These are phyloP conservation scores for Podaxis mareebaensis DNA, from an alignment of 768 basidiomycete genomes.

Conservation along the genomic window DNA sequence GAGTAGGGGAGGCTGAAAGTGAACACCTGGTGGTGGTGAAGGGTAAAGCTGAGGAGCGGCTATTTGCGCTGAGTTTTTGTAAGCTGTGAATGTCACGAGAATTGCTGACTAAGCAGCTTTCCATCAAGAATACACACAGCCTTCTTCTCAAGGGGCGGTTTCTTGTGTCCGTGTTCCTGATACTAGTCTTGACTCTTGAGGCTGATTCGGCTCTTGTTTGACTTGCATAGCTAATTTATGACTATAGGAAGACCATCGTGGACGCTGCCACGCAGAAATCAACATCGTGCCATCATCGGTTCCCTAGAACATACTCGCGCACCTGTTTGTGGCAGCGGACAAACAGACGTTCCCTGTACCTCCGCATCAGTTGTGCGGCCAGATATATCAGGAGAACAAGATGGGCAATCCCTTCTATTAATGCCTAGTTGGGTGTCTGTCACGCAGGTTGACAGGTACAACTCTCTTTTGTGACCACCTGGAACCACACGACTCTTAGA, in stretches of 20 bases:
- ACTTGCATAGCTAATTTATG: not conserved
- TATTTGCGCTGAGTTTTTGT: conserved; percentile 51
- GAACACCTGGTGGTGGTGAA: conserved; percentile 47
- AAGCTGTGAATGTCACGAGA: conserved; percentile 32
- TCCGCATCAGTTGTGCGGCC: not conserved
- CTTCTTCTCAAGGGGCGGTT: not conserved
- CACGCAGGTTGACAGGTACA: too few species aligned
- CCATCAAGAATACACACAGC: conserved; percentile 1
- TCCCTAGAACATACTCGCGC: not conserved
- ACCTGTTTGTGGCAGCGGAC: not conserved
- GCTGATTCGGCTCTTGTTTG: not conserved
- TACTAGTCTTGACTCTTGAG: not conserved
- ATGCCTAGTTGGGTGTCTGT: not conserved
- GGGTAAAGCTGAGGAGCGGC: conserved; percentile 44
- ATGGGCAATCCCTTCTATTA: not conserved
- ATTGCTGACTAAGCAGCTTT: conserved; percentile 37
- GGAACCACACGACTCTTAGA: not conserved
- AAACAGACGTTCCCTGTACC: not conserved
- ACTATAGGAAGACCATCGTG: not conserved
- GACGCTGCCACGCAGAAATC: not conserved
- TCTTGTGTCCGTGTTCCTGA: not conserved
- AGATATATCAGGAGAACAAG: not conserved
- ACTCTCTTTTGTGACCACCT: not conserved
- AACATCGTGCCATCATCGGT: not conserved
- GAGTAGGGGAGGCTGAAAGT: conserved; percentile 25